Conservation (phyloP, 2,329 filamentous ascomycete species). For the Fonsecaea multimorphosa region DNA sequence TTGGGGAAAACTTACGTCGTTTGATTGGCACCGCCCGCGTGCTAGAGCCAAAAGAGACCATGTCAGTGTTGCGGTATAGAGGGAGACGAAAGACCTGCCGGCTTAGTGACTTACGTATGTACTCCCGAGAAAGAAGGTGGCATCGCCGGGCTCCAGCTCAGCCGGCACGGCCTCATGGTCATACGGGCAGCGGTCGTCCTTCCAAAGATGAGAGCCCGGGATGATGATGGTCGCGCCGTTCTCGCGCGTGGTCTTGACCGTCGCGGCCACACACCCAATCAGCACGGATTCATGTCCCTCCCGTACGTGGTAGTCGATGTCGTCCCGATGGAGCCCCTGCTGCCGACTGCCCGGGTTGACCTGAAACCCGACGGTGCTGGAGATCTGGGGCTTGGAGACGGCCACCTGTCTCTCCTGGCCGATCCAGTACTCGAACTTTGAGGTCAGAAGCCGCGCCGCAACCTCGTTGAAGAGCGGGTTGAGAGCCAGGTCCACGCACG, state of each 20-base stretch:
- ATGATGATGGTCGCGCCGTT: constrained; percentile 45
- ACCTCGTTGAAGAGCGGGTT: constrained; percentile 46
- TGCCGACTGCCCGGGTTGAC: constrained; percentile 38
- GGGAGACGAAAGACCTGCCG: background rate
- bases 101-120: constrained; percentile 33
- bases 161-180: constrained; percentile 38
- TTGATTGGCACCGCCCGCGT: constrained; percentile 45
- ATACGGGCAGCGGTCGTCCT: constrained; percentile 23
- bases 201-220: constrained; percentile 41
- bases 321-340: constrained; percentile 42
- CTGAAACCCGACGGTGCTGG: constrained; percentile 43
- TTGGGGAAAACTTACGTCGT: constrained; percentile 30
- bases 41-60: constrained; percentile 16
- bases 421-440: constrained; percentile 47
- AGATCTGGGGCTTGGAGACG: constrained; percentile 39
- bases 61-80: background rate
- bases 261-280: constrained; percentile 44
- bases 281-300: constrained; percentile 46
- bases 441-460: constrained; percentile 45
- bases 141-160: constrained; percentile 46
- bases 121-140: constrained; percentile 46
- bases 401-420: constrained; percentile 31
- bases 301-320: constrained; percentile 43
- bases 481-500: constrained; percentile 47
- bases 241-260: constrained; percentile 45